phyloP scores from a whole-genome alignment of 257 asterid genomes.

The Solanum bukasovii region DNA sequence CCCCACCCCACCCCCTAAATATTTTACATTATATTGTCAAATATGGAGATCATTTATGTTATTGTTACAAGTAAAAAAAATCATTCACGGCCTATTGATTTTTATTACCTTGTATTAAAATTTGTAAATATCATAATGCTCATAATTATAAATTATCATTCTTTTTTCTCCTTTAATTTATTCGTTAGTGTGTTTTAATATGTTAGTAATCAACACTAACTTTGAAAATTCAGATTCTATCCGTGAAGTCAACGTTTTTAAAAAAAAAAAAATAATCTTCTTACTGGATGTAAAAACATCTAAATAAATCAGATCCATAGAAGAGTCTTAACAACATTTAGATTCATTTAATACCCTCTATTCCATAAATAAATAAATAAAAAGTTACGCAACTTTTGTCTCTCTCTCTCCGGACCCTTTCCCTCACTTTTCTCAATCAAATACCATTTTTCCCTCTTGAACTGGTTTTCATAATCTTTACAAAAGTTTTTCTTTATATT shows the following conservation, averaged over 20 bases:
- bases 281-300: no score
- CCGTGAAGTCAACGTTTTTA: neutral
- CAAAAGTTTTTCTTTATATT: neutral
- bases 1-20: neutral
- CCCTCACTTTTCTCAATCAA: no score
- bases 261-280: no score
- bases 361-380: no score
- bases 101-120: neutral
- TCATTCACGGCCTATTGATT: neutral
- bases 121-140: neutral
- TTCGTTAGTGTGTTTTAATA: neutral
- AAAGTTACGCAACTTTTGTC: neutral
- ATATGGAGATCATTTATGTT: neutral
- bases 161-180: neutral
- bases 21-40: neutral
- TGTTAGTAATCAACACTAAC: neutral
- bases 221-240: neutral
- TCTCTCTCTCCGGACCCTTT: neutral
- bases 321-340: no score
- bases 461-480: neutral
- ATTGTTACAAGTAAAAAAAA: neutral
- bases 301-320: neutral
- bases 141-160: neutral
- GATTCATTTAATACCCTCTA: neutral
- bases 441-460: neutral